A percentile compares a stretch with the other conserved stretches of the same genome.
These are phyloP conservation scores for Fusarium secorum DNA, from an alignment of 2,329 filamentous ascomycete species.

Conservation along the genomic window DNA sequence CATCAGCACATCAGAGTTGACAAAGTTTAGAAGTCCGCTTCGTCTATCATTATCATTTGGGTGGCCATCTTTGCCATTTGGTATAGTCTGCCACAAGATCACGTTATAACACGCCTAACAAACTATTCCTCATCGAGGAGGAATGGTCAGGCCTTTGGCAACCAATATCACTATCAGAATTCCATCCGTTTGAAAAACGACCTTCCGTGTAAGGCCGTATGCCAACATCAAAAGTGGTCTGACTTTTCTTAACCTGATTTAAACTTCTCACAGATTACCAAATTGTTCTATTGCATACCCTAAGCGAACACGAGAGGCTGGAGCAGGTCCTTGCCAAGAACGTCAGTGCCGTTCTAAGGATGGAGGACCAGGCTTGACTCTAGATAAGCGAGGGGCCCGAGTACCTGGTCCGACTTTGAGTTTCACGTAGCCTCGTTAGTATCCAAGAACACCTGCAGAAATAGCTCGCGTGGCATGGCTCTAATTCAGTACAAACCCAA, in stretches of 20 bases:
- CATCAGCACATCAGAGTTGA: not conserved
- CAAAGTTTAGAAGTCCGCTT: not conserved
- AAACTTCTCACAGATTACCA: not conserved
- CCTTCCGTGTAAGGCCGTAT: not conserved
- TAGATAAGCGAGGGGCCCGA: not conserved
- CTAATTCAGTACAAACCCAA: not conserved
- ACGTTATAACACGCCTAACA: not conserved
- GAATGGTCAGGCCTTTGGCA: not conserved
- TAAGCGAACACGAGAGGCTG: not conserved
- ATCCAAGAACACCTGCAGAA: fast-evolving
- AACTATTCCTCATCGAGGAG: not conserved
- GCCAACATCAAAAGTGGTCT: not conserved
- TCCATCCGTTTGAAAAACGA: fast-evolving
- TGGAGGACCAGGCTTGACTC: not conserved
- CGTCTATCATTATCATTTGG: not conserved
- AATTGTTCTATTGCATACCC: fast-evolving
- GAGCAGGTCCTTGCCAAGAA: not conserved
- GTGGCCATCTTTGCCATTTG: not conserved
- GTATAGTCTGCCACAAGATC: not conserved
- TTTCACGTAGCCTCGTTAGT: not conserved
- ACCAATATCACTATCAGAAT: not conserved
- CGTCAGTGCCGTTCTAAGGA: fast-evolving
- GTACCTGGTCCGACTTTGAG: not conserved
- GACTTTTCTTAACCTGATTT: not conserved
- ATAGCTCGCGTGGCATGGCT: not conserved